Evolutionary conservation across 441 rosid genomes (phyloP), one percentile per base, ranked within the genome.

Genomic region (Omphalea diandra): DNA sequence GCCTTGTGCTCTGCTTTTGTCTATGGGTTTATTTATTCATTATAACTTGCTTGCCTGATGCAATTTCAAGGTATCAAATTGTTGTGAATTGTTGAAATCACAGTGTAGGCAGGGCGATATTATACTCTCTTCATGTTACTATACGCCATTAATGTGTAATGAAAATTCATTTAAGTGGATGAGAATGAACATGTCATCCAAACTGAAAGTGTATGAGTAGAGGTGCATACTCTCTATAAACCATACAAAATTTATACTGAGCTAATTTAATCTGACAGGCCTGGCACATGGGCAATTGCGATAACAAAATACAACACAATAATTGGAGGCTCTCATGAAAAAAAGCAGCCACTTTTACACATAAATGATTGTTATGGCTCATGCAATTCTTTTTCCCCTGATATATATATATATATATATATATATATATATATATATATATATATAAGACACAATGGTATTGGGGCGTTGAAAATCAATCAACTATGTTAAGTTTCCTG

Each of bases 1-100:
- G 52, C 63, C 57, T 69, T 47, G 26, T 49, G 35, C 26, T 40
- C 59, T 56, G n/a, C 31, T 44, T 61, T 18, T 36, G 46, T 53
- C 55, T 35, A 26, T 33, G 7, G 57, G 40, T 52, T 54, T 68
- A 26, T 59, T 57, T 17, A 36, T 49, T 15, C n/a, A n/a, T n/a
- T 20, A 7, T n/a, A n/a, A n/a, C n/a, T n/a, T n/a, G 20, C 6
- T 26, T 26, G 22, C 47, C 59, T 36, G 20, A 31, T 68, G 14
- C 22, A 38, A n/a, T n/a, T n/a, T n/a, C n/a, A n/a, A 54, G 32
- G 43, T n/a, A 5, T 27, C 12, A 47, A 66, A 56, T 62, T 29
- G 44, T 60, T 54, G 14, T 65, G 22, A 43, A 27, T 55, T 27
- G 10, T 22, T 5, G 18, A 38, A 11, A 11, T 55, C 29, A 22